A percentile compares a stretch with the other conserved stretches of the same genome.
phyloP scores from a whole-genome alignment of 257 asterid species.

The Solanum chiquidenum region DNA sequence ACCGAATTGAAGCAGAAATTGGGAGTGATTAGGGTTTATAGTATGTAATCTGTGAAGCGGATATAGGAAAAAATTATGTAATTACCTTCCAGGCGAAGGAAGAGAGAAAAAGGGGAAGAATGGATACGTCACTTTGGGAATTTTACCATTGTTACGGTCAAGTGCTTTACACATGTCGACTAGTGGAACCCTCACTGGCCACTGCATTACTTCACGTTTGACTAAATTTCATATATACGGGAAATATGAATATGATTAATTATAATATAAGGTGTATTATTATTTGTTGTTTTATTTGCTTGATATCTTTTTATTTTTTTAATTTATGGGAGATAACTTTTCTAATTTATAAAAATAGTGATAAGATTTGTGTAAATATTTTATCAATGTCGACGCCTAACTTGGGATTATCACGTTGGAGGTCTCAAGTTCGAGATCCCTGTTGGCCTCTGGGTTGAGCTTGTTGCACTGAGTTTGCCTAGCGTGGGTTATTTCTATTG shows the following conservation, averaged over 20 bases:
- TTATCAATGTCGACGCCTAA: too few relatives aligned
- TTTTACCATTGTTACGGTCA: neutral
- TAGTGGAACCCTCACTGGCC: neutral
- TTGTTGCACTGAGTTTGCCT: fast-evolving
- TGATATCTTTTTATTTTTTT: too few relatives aligned
- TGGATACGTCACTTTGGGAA: neutral
- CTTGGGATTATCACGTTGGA: too few relatives aligned
- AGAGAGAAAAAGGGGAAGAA: neutral
- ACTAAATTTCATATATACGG: neutral
- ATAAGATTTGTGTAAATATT: too few relatives aligned
- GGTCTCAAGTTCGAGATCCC: too few relatives aligned
- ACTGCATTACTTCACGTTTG: neutral
- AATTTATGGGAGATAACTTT: too few relatives aligned
- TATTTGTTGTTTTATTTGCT: too few relatives aligned
- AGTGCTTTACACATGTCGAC: neutral
- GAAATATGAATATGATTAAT: neutral
- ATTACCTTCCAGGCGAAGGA: constrained; percentile 11
- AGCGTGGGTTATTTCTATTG: too few relatives aligned
- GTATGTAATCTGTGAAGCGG: neutral
- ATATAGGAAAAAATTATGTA: neutral
- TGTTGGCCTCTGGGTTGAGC: fast-evolving
- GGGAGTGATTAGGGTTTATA: neutral
- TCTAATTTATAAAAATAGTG: too few relatives aligned
- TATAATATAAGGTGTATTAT: too few relatives aligned
- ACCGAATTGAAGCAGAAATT: neutral